These are phyloP conservation scores for Boletus huronensis DNA, from an alignment of 768 basidiomycete species.

Conservation along the genomic window DNA sequence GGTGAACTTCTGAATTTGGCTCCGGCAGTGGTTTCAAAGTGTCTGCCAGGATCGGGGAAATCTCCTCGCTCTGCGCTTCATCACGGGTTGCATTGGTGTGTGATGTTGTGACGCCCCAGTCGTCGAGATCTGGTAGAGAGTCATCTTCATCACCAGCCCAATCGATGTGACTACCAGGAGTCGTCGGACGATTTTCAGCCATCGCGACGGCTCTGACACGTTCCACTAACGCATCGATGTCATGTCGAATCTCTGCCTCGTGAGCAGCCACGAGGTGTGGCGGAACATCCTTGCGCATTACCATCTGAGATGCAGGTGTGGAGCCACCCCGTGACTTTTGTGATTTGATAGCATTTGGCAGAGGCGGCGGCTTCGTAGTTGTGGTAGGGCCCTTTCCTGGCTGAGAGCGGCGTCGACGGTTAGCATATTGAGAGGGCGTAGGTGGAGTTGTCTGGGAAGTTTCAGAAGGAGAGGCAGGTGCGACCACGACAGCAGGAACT, in stretches of 20 bases:
- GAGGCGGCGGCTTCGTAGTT: constrained; percentile 14
- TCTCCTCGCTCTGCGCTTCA: constrained; percentile 38
- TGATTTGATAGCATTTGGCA: constrained; percentile 26
- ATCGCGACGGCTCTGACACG: constrained; percentile 72
- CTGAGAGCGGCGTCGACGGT: constrained; percentile 49
- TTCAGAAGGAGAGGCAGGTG: constrained; percentile 22
- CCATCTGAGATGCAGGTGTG: constrained; percentile 23
- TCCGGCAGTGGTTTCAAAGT: constrained; percentile 60
- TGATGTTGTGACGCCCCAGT: constrained; percentile 69
- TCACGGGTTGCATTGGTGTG: constrained; percentile 26
- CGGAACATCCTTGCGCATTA: constrained; percentile 51
- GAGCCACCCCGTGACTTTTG: constrained; percentile 33
- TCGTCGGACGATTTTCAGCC: constrained; percentile 60
- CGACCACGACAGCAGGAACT: constrained; percentile 20
- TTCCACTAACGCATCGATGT: constrained; percentile 77
- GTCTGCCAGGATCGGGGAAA: constrained; percentile 68
- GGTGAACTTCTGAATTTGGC: constrained; percentile 28
- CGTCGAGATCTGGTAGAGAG: constrained; percentile 76
- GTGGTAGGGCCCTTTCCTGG: constrained; percentile 31
- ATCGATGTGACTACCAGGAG: constrained; percentile 78
- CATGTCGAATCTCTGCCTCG: constrained; percentile 49
- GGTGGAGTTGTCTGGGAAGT: constrained; percentile 23
- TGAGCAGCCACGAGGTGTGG: constrained; percentile 47
- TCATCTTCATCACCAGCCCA: constrained; percentile 88
- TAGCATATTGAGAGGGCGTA: constrained; percentile 40